Evolutionary conservation across 164 flowering plant genomes (phyloP).

Genomic region (Vitis rupestris): DNA sequence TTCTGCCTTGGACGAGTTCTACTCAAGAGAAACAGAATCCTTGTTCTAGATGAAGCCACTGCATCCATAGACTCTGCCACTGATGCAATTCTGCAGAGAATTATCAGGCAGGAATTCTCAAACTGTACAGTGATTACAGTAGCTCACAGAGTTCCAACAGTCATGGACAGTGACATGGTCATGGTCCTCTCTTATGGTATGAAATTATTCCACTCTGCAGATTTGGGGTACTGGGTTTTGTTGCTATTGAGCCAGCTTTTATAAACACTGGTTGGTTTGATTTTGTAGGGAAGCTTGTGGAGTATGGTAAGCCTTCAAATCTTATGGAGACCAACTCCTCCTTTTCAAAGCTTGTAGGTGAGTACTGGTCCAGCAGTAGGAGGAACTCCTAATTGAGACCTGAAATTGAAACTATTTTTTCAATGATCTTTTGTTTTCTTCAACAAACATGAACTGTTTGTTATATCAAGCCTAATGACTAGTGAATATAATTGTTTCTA

Average conservation of each 20-base stretch:
- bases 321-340: slow-evolving; percentile 62
- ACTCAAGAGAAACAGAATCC: slow-evolving; percentile 60
- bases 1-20: slow-evolving; percentile 84
- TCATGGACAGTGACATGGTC: slow-evolving; percentile 67
- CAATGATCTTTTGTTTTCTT: too few relatives aligned
- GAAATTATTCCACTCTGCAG: too few relatives aligned
- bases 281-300: slow-evolving; percentile 56
- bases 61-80: slow-evolving; percentile 88
- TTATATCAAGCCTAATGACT: too few relatives aligned
- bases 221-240: not conserved
- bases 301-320: slow-evolving; percentile 70
- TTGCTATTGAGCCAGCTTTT: too few relatives aligned
- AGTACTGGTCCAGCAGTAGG: slow-evolving; percentile 76
- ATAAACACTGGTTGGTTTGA: not conserved
- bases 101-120: slow-evolving; percentile 58
- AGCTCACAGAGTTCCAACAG: slow-evolving; percentile 75
- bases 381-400: slow-evolving; percentile 20
- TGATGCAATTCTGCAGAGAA: slow-evolving; percentile 62
- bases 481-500: too few relatives aligned
- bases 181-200: slow-evolving; percentile 40
- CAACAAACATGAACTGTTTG: too few relatives aligned
- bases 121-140: slow-evolving; percentile 62
- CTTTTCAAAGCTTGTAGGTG: slow-evolving; percentile 75
- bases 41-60: slow-evolving; percentile 89
- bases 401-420: too few relatives aligned